Evolutionary conservation across 192 early-diverging fungal genomes (phyloP).

Genomic region (Linnemannia elongata): DNA sequence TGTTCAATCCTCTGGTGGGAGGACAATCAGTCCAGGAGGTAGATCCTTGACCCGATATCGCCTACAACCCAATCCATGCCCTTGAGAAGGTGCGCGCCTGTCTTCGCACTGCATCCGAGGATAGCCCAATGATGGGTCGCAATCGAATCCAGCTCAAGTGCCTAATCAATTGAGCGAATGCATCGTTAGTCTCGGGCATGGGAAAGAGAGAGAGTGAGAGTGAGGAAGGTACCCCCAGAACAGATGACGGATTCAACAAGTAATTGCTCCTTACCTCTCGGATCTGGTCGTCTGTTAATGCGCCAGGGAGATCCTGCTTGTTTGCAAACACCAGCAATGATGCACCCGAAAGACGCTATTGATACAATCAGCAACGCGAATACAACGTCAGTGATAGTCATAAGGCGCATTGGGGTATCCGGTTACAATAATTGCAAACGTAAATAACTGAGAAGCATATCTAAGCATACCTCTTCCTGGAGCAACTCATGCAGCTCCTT

Average conservation of each 20-base stretch:
- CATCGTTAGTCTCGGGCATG: background rate
- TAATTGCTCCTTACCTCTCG: constrained; percentile 62
- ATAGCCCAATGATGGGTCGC: constrained; percentile 96
- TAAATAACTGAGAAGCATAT: background rate
- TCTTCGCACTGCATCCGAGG: constrained; percentile 90
- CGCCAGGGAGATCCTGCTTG: constrained; percentile 95
- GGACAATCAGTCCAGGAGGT: constrained; percentile 70
- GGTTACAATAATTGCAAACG: background rate
- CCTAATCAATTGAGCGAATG: constrained; percentile 33
- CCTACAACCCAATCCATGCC: constrained; percentile 96
- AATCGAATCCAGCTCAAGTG: constrained; percentile 78
- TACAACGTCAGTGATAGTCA: background rate
- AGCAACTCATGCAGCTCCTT: constrained; percentile 83
- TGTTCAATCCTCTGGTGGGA: background rate
- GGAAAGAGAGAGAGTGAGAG: background rate
- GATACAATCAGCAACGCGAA: background rate
- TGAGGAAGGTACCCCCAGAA: too few relatives aligned
- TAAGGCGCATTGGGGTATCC: background rate
- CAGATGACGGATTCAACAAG: background rate
- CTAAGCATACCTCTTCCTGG: constrained; percentile 81
- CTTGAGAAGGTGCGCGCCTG: constrained; percentile 84
- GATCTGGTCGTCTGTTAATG: constrained; percentile 80
- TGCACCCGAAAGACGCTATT: constrained; percentile 88
- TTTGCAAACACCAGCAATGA: constrained; percentile 96
- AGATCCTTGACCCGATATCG: constrained; percentile 93